Evolutionary conservation across 768 basidiomycete species (phyloP).

Genomic region (Boletales sp.): DNA sequence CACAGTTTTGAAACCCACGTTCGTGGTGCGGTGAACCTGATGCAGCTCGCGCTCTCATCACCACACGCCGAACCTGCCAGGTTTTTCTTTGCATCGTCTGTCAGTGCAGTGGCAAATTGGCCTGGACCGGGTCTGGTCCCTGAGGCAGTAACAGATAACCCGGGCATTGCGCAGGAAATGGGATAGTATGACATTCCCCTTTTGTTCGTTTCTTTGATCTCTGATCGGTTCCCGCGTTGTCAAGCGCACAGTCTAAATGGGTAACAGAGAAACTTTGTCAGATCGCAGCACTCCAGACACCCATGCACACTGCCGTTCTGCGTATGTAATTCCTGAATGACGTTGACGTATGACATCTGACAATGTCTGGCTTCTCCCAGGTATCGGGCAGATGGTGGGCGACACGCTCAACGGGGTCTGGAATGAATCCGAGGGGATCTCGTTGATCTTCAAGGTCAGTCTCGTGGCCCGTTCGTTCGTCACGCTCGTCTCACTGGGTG

Average conservation of each 20-base stretch:
- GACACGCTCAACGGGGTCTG: constrained; percentile 46
- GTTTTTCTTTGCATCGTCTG: constrained; percentile 54
- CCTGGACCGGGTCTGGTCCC: constrained; percentile 14
- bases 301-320: constrained; percentile 17
- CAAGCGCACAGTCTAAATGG: constrained; percentile 43
- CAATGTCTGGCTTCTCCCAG: constrained; percentile 1
- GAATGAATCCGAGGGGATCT: constrained; percentile 47
- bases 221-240: no score
- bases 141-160: constrained; percentile 22
- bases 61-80: constrained; percentile 28
- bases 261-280: constrained; percentile 51
- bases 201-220: not conserved
- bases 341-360: not conserved
- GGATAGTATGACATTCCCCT: constrained; percentile 24
- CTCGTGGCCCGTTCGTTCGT: not conserved
- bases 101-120: constrained; percentile 32
- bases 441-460: constrained; percentile 29
- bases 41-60: constrained; percentile 46
- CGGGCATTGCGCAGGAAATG: constrained; percentile 30
- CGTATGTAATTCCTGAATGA: constrained; percentile 8
- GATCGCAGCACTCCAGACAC: constrained; percentile 33
- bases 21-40: constrained; percentile 46
- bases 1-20: constrained; percentile 44
- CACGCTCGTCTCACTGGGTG: not conserved
- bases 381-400: constrained; percentile 57